Base-by-base conservation (phyloP, 768 basidiomycete genomes). In the Suillus brevipes region DNA sequence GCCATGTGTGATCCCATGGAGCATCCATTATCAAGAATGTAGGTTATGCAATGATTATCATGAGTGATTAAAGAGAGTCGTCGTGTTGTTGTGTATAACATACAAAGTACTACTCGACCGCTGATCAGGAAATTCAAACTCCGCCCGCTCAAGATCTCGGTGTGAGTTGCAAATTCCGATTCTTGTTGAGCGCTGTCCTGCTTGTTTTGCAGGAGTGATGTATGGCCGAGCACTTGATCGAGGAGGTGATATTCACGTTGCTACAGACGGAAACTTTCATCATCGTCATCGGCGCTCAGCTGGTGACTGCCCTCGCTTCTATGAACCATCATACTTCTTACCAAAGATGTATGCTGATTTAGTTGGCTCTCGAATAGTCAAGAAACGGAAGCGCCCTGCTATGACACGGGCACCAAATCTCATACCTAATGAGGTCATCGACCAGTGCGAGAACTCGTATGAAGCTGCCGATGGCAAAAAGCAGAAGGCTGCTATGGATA, bases 401-500 rank as follows among this genome's bases (percentile, higher is more conserved):
- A n/a, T 9, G 9, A n/a, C 45, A n/a, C 45, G n/a, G 2, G n/a
- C 45, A n/a, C 45, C 45, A n/a, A n/a, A n/a, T 47, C n/a, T 47
- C 4, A 4, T 47, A 47, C 45, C 45, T n/a, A 47, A 47, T 8
- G 45, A 47, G 45, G 45, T n/a, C 45, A 47, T 47, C 10, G 45
- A 47, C 45, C 45, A 47, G 45, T 47, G 45, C 9, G n/a, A 47
- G 45, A 2, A n/a, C 3, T 47, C 45, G n/a, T 47, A 47, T 10
- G 45, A 47, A 47, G 45, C 45, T 10, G 79, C 74, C 0, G 71
- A 78, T 61, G 78, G 73, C n/a, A 14, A 75, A 64, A 73, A 74
- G 25, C 68, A 70, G 25, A 77, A 75, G 57, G 67, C 74, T 0
- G 64, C 63, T 5, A 70, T 66, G 16, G 68, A 71, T 4, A 64